phyloP scores from a whole-genome alignment of 2,329 filamentous ascomycete species.

The Chalara sp. region DNA sequence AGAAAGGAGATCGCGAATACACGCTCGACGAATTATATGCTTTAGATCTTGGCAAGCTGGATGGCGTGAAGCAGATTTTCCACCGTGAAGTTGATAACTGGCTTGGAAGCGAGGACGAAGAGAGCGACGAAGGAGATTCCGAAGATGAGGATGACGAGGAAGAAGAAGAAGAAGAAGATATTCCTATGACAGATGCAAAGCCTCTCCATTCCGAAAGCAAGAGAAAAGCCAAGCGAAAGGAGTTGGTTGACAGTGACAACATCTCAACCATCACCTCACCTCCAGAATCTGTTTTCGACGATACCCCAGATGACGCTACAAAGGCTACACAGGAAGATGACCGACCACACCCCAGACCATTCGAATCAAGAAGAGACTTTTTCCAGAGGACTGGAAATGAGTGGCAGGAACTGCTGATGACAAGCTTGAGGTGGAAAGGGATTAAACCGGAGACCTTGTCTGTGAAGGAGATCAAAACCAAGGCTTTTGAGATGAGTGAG shows the following conservation, averaged over 20 bases:
- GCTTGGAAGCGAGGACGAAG: conserved; percentile 61
- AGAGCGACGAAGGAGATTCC: conserved; percentile 48
- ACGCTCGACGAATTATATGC: conserved; percentile 95
- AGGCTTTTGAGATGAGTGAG: conserved; percentile 84
- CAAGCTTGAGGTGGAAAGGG: conserved; percentile 62
- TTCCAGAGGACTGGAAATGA: conserved; percentile 80
- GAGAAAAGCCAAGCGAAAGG: conserved; percentile 50
- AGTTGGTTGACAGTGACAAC: conserved; percentile 34
- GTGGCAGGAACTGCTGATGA: conserved; percentile 85
- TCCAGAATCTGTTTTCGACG: conserved; percentile 51
- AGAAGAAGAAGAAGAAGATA: conserved; percentile 39
- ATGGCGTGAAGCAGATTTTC: conserved; percentile 90
- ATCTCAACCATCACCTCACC: conserved; percentile 34
- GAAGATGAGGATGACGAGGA: conserved; percentile 44
- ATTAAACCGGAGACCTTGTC: conserved; percentile 60
- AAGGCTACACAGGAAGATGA: conserved; percentile 20
- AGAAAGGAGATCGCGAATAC: conserved; percentile 90
- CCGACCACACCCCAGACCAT: conserved; percentile 38
- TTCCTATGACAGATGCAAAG: conserved; percentile 26
- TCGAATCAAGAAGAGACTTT: conserved; percentile 87
- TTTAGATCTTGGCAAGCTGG: conserved; percentile 88
- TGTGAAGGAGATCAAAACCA: conserved; percentile 88
- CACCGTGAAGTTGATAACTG: conserved; percentile 80
- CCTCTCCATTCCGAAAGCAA: conserved; percentile 34
- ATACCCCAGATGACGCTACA: conserved; percentile 20